Evolutionary conservation across 768 basidiomycete species (phyloP), one percentile per base, ranked within the genome.

Genomic region (Suillus bovinus): DNA sequence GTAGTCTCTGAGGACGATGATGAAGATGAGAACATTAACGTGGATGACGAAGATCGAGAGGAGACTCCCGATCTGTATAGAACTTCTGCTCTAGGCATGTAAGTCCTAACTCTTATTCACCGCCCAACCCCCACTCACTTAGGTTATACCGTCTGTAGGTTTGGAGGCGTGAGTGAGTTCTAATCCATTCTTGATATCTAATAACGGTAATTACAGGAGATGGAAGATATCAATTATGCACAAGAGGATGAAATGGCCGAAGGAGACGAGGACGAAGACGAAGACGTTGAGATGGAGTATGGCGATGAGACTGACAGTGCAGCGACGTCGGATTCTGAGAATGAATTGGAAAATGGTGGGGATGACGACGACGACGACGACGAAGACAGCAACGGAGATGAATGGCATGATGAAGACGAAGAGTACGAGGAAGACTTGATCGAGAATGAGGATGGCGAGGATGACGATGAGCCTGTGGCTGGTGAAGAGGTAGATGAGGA

Each of bases 1-100:
- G 86, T 86, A 52, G 71, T 77, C 53, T 74, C 72, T 11, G 54
- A 55, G 17, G 73, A 41, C 8, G 81, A 84, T 6, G 83, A 82
- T 7, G 82, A 84, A 22, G 80, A 79, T 0, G 77, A 80, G 2
- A 86, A 86, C 5, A 86, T 86, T 17, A 86, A 84, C 10, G 85
- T 86, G n/a, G 83, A 83, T 22, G 84, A 79, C 39, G 76, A 72
- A 31, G 82, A 76, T 33, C 84, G 90, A 10, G 91, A 92, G 72
- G 91, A 92, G 72, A 93, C 94, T 1, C 93, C 94, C 5, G 94
- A 99, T 75, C 78, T 99, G 22, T 99, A 99, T 76, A 89, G 96
- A 50, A 95, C 94, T 74, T 99, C 97, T 1, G 93, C 97, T 11
- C 82, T 99, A 41, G 97, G 96, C 64, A 95, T 99, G 95, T 88